Percentiles rank a stretch among this genome's conserved stretches.
phyloP scores from a whole-genome alignment of 1,284 basidiomycete genomes.

The Trichosporon sp. region DNA sequence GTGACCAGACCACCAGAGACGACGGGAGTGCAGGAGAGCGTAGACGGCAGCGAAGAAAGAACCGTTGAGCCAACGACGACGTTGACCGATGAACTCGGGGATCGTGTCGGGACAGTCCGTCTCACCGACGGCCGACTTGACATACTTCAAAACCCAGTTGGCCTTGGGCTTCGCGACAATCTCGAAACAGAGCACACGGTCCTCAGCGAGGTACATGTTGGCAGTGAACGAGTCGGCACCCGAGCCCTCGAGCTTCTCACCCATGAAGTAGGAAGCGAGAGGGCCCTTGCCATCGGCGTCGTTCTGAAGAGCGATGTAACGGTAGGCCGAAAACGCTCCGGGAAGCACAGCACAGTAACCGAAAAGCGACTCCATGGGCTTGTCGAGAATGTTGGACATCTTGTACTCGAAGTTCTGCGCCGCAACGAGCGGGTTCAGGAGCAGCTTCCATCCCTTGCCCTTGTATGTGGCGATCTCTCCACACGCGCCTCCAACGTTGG shows the following conservation, averaged over 20 bases:
- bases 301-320: constrained; percentile 67
- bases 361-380: constrained; percentile 89
- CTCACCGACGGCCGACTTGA: constrained; percentile 91
- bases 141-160: constrained; percentile 92
- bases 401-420: constrained; percentile 96
- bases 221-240: constrained; percentile 95
- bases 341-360: constrained; percentile 80
- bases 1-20: constrained; percentile 84
- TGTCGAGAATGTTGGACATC: constrained; percentile 84
- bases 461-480: constrained; percentile 94
- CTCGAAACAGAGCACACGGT: constrained; percentile 97
- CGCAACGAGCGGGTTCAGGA: constrained; percentile 85
- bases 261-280: constrained; percentile 93
- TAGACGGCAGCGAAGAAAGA: constrained; percentile 86
- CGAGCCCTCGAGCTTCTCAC: constrained; percentile 84
- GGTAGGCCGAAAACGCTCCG: constrained; percentile 90
- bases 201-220: constrained; percentile 57
- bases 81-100: constrained; percentile 90
- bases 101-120: constrained; percentile 94
- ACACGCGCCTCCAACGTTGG: constrained; percentile 90
- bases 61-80: constrained; percentile 63
- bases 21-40: constrained; percentile 67
- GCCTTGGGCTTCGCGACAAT: constrained; percentile 88
- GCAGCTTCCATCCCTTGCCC: constrained; percentile 76
- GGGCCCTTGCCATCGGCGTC: constrained; percentile 83